Evolutionary conservation across 1,284 basidiomycete genomes (phyloP).

Genomic region (Leccinum olivaceoglutinosum): DNA sequence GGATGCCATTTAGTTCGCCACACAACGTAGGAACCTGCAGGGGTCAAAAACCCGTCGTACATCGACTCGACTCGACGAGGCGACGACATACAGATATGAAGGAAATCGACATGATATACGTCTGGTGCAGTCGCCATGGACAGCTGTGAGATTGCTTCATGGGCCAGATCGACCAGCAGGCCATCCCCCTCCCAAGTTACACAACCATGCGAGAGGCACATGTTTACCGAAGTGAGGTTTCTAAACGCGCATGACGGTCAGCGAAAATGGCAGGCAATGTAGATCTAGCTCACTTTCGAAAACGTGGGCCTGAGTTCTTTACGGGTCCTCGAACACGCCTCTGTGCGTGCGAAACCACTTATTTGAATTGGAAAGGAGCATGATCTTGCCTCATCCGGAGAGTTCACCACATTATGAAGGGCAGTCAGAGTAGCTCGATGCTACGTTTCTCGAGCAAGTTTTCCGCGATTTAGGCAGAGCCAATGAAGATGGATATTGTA

Average conservation of each 20-base stretch:
- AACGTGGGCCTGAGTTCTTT: constrained; percentile 9
- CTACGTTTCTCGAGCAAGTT: constrained; percentile 4
- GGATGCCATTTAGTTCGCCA: constrained; percentile 6
- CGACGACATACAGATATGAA: constrained; percentile 11
- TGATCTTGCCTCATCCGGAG: too few relatives aligned
- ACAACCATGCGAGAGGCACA: constrained; percentile 21
- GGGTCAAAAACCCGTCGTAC: constrained; percentile 27
- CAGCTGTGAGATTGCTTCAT: constrained; percentile 16
- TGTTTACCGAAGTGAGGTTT: constrained; percentile 13
- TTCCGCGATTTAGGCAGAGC: constrained; percentile 17
- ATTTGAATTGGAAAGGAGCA: too few relatives aligned
- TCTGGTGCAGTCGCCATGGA: constrained; percentile 2
- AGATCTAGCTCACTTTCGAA: constrained; percentile 13
- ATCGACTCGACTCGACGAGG: constrained; percentile 32
- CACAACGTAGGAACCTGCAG: constrained; percentile 13
- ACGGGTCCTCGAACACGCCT: constrained; percentile 14
- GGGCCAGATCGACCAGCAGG: constrained; percentile 19
- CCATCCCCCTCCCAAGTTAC: constrained; percentile 13
- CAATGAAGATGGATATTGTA: constrained; percentile 13
- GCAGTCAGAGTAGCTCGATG: too few relatives aligned
- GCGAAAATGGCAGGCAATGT: not conserved
- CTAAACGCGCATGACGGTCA: constrained; percentile 4
- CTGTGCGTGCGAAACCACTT: not conserved
- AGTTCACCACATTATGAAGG: too few relatives aligned
- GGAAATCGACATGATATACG: constrained; percentile 13